Conservation (phyloP, 129 eudicot genomes). For the Ambrosia trifida region DNA sequence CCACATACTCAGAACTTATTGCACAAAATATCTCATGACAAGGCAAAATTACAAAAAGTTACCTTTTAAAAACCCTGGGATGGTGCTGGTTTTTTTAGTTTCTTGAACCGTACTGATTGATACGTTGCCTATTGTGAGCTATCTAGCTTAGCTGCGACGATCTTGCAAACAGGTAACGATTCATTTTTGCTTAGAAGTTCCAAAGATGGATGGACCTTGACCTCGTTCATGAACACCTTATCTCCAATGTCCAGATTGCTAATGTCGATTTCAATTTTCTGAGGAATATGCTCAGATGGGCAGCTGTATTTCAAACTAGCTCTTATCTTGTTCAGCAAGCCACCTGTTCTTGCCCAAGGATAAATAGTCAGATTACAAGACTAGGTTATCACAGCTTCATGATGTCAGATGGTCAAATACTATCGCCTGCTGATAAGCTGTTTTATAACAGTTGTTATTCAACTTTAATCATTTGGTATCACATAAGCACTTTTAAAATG, state of each 20-base stretch:
- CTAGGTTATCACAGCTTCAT: not conserved
- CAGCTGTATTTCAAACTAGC: slow-evolving; percentile 65
- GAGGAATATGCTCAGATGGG: slow-evolving; percentile 84
- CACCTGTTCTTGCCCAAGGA: slow-evolving; percentile 58
- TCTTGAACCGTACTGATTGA: not conserved
- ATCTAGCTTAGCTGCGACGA: slow-evolving; percentile 47
- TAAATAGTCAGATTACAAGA: not conserved
- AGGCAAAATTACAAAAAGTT: slow-evolving; percentile 12
- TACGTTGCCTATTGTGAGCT: slow-evolving; percentile 6
- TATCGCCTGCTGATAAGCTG: not conserved
- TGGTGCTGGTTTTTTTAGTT: not conserved
- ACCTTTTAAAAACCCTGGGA: slow-evolving; percentile 3
- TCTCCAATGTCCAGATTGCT: slow-evolving; percentile 88
- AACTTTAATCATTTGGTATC: not conserved
- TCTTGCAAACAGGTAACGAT: slow-evolving; percentile 67
- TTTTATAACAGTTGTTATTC: not conserved
- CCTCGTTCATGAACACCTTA: slow-evolving; percentile 50
- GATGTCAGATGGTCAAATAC: not conserved
- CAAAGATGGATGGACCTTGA: slow-evolving; percentile 67
- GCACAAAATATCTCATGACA: slow-evolving; percentile 35
- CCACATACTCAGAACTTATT: slow-evolving; percentile 16
- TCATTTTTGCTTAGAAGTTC: slow-evolving; percentile 81
- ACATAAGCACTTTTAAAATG: not conserved
- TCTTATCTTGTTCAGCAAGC: slow-evolving; percentile 56
- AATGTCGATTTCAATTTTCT: slow-evolving; percentile 81